A percentile compares a stretch with the other conserved stretches of the same genome.
These are phyloP conservation scores for Pseudognaphalium luteoalbum DNA, from an alignment of 129 eudicot species.

Conservation along the genomic window DNA sequence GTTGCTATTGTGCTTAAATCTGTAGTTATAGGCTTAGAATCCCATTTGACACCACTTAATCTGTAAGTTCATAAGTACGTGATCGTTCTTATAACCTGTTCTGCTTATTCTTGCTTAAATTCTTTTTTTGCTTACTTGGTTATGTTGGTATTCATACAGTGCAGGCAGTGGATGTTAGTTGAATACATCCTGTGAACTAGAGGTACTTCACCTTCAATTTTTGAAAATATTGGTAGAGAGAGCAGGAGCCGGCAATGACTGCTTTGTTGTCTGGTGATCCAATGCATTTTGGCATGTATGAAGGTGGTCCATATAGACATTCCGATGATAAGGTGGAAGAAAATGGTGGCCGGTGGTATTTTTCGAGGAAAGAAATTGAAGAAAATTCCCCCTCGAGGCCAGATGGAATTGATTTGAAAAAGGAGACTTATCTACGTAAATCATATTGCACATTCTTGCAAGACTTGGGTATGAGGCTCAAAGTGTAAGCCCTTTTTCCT, in stretches of 20 bases:
- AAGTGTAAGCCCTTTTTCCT: slow-evolving; percentile 67
- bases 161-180: slow-evolving; percentile 29
- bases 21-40: slow-evolving; percentile 15
- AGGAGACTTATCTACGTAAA: slow-evolving; percentile 86
- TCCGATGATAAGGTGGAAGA: slow-evolving; percentile 62
- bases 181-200: slow-evolving; percentile 18
- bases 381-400: slow-evolving; percentile 87
- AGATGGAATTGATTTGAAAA: slow-evolving; percentile 89
- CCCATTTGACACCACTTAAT: background rate
- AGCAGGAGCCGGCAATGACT: slow-evolving; percentile 52
- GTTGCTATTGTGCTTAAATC: background rate
- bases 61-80: background rate
- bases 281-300: slow-evolving; percentile 58
- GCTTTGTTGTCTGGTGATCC: slow-evolving; percentile 62
- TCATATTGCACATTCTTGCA: slow-evolving; percentile 92
- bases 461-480: slow-evolving; percentile 96
- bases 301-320: slow-evolving; percentile 45
- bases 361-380: slow-evolving; percentile 90
- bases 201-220: slow-evolving; percentile 9
- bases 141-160: slow-evolving; percentile 20
- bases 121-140: slow-evolving; percentile 7
- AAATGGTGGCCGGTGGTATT: slow-evolving; percentile 79
- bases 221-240: slow-evolving; percentile 21
- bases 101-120: background rate
- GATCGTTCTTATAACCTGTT: background rate